Percentiles rank a stretch among this genome's conserved stretches.
Conservation (phyloP, 768 basidiomycete genomes). For the Pulveroboletus ravenelii region DNA sequence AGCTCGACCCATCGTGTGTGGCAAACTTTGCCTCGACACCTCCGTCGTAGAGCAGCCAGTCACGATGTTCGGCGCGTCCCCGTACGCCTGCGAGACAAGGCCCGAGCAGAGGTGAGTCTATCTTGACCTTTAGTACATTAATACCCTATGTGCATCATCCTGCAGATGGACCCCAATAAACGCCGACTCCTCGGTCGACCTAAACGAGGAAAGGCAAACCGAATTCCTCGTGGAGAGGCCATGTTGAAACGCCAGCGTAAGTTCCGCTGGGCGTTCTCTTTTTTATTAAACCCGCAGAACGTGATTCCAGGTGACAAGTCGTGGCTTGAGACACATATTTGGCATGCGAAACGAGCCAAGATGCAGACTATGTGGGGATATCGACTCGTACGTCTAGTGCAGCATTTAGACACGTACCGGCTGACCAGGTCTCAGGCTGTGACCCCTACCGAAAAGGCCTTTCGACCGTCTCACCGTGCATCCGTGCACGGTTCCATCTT, state of each 20-base stretch:
- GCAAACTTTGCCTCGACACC: slow-evolving; percentile 88
- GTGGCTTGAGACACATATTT: slow-evolving; percentile 96
- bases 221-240: slow-evolving; percentile 51
- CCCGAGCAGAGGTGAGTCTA: slow-evolving; percentile 66
- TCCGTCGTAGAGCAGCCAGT: slow-evolving; percentile 89
- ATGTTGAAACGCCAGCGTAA: slow-evolving; percentile 74
- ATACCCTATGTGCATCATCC: slow-evolving; percentile 28
- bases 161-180: slow-evolving; percentile 51
- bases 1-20: slow-evolving; percentile 78
- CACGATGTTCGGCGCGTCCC: slow-evolving; percentile 93
- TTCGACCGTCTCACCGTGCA: slow-evolving; percentile 87
- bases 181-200: slow-evolving; percentile 43
- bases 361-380: slow-evolving; percentile 95
- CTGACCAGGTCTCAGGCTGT: slow-evolving; percentile 48
- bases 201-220: slow-evolving; percentile 60
- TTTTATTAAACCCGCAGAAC: not conserved
- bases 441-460: slow-evolving; percentile 87
- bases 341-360: slow-evolving; percentile 96
- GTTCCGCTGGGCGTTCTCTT: slow-evolving; percentile 4
- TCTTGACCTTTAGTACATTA: not conserved
- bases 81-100: slow-evolving; percentile 73
- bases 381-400: slow-evolving; percentile 53
- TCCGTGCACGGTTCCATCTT: slow-evolving; percentile 79
- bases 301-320: slow-evolving; percentile 62
- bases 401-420: too few relatives aligned